Conservation (phyloP, 768 basidiomycete species). For the Tricholoma sp. region DNA sequence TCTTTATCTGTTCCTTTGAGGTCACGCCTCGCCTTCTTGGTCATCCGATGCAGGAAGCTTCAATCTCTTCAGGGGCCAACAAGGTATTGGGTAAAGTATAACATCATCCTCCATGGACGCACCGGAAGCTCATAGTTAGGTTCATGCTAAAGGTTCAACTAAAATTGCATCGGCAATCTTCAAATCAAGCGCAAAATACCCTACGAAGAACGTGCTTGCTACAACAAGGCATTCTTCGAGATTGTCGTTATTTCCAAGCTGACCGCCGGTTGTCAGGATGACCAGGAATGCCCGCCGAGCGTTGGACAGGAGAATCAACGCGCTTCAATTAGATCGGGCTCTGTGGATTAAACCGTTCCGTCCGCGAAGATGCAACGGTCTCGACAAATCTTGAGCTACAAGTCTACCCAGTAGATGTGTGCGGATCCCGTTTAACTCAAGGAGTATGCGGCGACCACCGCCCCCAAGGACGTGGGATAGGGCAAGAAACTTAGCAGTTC, state of each 20-base stretch:
- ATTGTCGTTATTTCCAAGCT: slow-evolving; percentile 38
- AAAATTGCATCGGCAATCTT: slow-evolving; percentile 33
- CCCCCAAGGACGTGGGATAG: too few species aligned
- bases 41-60: slow-evolving; percentile 37
- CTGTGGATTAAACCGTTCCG: slow-evolving; percentile 33
- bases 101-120: slow-evolving; percentile 45
- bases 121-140: slow-evolving; percentile 23
- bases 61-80: slow-evolving; percentile 39
- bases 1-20: neutral
- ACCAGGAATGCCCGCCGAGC: neutral
- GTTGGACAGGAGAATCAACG: neutral
- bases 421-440: too few species aligned
- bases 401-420: slow-evolving; percentile 11
- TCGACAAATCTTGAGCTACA: slow-evolving; percentile 38
- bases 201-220: slow-evolving; percentile 41
- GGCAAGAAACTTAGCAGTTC: too few species aligned
- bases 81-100: slow-evolving; percentile 34
- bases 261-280: neutral
- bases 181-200: slow-evolving; percentile 37
- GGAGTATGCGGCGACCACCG: too few species aligned
- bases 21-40: slow-evolving; percentile 20
- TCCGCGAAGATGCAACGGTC: slow-evolving; percentile 36
- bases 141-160: neutral
- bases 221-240: slow-evolving; percentile 45
- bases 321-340: slow-evolving; percentile 31